Evolutionary conservation across 148 eudicot species (phyloP).

Genomic region (Fagopyrum esculentum): DNA sequence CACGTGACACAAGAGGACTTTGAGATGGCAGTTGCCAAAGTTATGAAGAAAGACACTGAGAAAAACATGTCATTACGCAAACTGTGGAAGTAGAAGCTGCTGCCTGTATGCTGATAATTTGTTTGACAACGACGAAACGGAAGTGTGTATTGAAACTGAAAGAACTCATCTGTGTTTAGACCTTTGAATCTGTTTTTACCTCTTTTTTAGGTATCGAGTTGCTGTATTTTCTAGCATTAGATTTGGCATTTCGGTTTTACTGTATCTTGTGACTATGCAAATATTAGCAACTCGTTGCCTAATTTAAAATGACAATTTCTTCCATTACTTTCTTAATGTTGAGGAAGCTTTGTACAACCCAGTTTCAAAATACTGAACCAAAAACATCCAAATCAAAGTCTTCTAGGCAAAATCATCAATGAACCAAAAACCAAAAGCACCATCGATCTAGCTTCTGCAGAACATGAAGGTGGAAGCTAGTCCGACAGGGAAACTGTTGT

Average conservation of each 20-base stretch:
- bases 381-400: too few relatives aligned
- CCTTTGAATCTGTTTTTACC: not conserved
- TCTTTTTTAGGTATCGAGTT: not conserved
- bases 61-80: constrained; percentile 64
- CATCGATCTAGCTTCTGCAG: not conserved
- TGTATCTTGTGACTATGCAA: not conserved
- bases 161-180: not conserved
- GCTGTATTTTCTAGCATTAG: not conserved
- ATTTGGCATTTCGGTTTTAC: not conserved
- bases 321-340: not conserved
- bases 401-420: not conserved
- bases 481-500: not conserved
- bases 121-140: too few relatives aligned
- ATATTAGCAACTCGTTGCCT: not conserved
- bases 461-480: not conserved
- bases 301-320: not conserved
- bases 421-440: not conserved
- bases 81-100: constrained; percentile 48
- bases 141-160: not conserved
- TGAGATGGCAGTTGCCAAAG: constrained; percentile 69
- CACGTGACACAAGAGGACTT: constrained; percentile 72
- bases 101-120: not conserved
- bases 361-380: not conserved
- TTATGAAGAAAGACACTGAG: constrained; percentile 66
- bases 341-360: not conserved